Percentiles rank a stretch among this genome's conserved stretches.
Evolutionary conservation across 2,329 filamentous ascomycete species (phyloP).

Genomic region (Trichoderma polysporum): DNA sequence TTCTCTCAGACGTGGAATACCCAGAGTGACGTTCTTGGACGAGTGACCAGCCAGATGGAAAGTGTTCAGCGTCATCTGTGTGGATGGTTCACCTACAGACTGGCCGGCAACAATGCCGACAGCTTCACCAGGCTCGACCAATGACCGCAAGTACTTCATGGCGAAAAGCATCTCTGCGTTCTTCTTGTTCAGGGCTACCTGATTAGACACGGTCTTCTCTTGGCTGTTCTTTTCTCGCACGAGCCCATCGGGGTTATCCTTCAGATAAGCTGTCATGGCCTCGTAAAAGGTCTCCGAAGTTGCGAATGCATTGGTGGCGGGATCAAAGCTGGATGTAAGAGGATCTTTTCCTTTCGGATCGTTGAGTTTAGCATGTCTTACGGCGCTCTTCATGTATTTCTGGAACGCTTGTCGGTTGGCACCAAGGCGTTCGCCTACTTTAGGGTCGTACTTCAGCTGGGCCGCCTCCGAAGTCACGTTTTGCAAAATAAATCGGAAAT

Average conservation of each 20-base stretch:
- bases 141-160: conserved; percentile 87
- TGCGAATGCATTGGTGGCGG: conserved; percentile 75
- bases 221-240: conserved; percentile 48
- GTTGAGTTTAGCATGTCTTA: conserved; percentile 66
- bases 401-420: conserved; percentile 60
- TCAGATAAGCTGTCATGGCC: conserved; percentile 72
- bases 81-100: conserved; percentile 94
- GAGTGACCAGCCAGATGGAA: conserved; percentile 99
- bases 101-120: conserved; percentile 96
- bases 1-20: conserved; percentile 95
- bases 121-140: conserved; percentile 93
- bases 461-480: conserved; percentile 81
- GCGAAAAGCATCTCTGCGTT: conserved; percentile 82
- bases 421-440: conserved; percentile 46
- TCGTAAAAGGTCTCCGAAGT: conserved; percentile 85
- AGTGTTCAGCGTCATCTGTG: conserved; percentile 98
- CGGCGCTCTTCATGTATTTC: conserved; percentile 77
- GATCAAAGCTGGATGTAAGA: conserved; percentile 69
- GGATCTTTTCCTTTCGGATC: conserved; percentile 68
- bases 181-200: conserved; percentile 59
- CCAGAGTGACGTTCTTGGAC: conserved; percentile 96
- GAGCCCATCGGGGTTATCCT: conserved; percentile 67
- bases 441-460: conserved; percentile 66
- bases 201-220: conserved; percentile 27
- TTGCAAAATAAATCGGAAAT: conserved; percentile 86